Evolutionary conservation across 192 early-diverging fungal genomes (phyloP).

Genomic region (Coemansia javaensis): DNA sequence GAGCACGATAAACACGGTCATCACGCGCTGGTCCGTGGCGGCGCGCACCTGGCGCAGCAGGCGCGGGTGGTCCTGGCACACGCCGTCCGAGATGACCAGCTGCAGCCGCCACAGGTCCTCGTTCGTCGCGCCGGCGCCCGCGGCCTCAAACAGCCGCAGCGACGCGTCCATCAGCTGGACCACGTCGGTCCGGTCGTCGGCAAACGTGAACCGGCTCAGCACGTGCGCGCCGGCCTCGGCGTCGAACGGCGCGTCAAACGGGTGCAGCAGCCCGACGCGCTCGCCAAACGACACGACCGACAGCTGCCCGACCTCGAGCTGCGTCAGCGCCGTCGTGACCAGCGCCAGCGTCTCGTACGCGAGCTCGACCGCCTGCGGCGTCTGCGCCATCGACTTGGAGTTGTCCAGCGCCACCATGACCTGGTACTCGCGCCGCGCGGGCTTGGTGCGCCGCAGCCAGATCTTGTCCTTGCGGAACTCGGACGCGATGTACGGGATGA

Average conservation of each 20-base stretch:
- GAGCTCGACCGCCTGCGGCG: slow-evolving; percentile 67
- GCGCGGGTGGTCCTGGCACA: slow-evolving; percentile 90
- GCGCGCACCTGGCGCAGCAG: slow-evolving; percentile 83
- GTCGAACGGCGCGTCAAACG: slow-evolving; percentile 89
- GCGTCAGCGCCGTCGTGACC: slow-evolving; percentile 86
- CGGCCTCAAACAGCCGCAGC: slow-evolving; percentile 71
- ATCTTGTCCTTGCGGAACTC: slow-evolving; percentile 99
- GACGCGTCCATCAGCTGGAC: slow-evolving; percentile 82
- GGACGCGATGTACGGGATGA: slow-evolving; percentile 98
- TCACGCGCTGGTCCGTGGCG: slow-evolving; percentile 76
- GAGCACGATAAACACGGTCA: slow-evolving; percentile 94
- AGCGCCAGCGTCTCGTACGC: slow-evolving; percentile 92
- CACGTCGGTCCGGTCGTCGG: slow-evolving; percentile 84
- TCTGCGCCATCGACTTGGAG: slow-evolving; percentile 93
- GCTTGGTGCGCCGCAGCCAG: slow-evolving; percentile 96
- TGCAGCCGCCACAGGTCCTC: slow-evolving; percentile 93
- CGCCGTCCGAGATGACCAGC: slow-evolving; percentile 93
- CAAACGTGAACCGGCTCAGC: slow-evolving; percentile 86
- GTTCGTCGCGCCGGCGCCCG: slow-evolving; percentile 36
- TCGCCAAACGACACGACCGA: slow-evolving; percentile 90
- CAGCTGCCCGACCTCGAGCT: slow-evolving; percentile 93
- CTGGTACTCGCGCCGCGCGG: slow-evolving; percentile 95
- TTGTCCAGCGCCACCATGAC: slow-evolving; percentile 98
- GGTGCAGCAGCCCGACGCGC: slow-evolving; percentile 78
- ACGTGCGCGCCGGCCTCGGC: slow-evolving; percentile 86